phyloP scores from a whole-genome alignment of 2,329 filamentous ascomycete genomes.

The Parascedosporium putredinis region DNA sequence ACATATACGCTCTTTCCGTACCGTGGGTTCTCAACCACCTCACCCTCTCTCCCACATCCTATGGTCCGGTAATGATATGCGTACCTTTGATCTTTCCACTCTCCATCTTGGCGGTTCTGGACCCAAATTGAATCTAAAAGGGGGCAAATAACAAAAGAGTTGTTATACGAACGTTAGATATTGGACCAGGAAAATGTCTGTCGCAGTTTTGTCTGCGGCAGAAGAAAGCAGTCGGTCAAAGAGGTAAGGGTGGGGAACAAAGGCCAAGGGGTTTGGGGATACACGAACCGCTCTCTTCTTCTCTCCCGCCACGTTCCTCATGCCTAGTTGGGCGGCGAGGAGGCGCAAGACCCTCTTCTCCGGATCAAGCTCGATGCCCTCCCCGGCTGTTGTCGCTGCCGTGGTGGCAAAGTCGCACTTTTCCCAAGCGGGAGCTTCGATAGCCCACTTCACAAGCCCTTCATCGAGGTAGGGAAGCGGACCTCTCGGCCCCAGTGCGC shows the following conservation, averaged over 20 bases:
- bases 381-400: constrained; percentile 20
- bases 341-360: constrained; percentile 75
- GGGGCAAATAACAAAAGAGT: background rate
- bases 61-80: background rate
- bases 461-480: constrained; percentile 90
- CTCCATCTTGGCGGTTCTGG: constrained; percentile 76
- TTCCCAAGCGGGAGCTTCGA: constrained; percentile 62
- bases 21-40: background rate
- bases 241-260: background rate
- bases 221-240: background rate
- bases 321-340: constrained; percentile 62
- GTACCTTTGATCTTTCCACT: constrained; percentile 59
- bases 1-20: background rate
- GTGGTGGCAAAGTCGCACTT: constrained; percentile 92
- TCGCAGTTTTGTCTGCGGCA: background rate
- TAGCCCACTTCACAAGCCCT: constrained; percentile 68
- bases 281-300: constrained; percentile 80
- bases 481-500: constrained; percentile 83
- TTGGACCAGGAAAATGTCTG: too few species aligned
- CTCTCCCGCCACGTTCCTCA: constrained; percentile 64
- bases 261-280: background rate
- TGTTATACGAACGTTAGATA: background rate
- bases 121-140: constrained; percentile 66
- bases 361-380: constrained; percentile 45
- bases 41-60: constrained; percentile 5